Base-by-base conservation (phyloP, 2,329 filamentous ascomycete genomes). In the Fusarium agapanthi region DNA sequence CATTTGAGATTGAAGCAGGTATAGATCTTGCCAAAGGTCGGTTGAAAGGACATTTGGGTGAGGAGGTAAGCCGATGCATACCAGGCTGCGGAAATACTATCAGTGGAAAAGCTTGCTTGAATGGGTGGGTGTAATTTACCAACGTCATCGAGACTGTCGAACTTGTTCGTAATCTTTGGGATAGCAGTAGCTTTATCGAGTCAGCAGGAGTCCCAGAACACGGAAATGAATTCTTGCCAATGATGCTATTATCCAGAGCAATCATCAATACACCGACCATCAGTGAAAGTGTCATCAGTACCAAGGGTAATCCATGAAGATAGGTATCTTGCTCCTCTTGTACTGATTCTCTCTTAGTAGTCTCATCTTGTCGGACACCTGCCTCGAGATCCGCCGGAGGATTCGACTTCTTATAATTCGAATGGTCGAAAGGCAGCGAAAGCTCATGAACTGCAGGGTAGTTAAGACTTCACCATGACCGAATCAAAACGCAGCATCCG, bases 81-180 rank as follows among this genome's bases (percentile, higher is more conserved):
- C 77, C 75, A 86, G 26, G 82, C 77, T 69, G 9, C 3, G 11
- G 44, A 26, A 32, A n/a, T 2, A 20, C 4, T 14, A 16, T 53
- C n/a, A 16, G 50, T 7, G 47, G 43, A 6, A 15, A n/a, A n/a
- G n/a, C n/a, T n/a, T n/a, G n/a, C n/a, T n/a, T n/a, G n/a, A n/a
- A n/a, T n/a, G n/a, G n/a, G n/a, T n/a, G n/a, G n/a, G n/a, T n/a
- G n/a, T n/a, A n/a, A n/a, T n/a, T n/a, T n/a, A 64, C 73, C 59
- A 5, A 76, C 70, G 26, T 81, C 78, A 2, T 56, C 61, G 22
- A 85, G 82, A 9, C 82, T 83, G 8, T 79, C 79, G 61, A 83
- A 77, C 10, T 76, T 72, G 22, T 74, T 75, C 1, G 71, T 77
- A 2, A 80, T 79, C 10, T 75, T 71, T 3, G 73, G 77, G 15